Evolutionary conservation across 495 filamentous ascomycete species (phyloP).

Genomic region (Physcia stellaris): DNA sequence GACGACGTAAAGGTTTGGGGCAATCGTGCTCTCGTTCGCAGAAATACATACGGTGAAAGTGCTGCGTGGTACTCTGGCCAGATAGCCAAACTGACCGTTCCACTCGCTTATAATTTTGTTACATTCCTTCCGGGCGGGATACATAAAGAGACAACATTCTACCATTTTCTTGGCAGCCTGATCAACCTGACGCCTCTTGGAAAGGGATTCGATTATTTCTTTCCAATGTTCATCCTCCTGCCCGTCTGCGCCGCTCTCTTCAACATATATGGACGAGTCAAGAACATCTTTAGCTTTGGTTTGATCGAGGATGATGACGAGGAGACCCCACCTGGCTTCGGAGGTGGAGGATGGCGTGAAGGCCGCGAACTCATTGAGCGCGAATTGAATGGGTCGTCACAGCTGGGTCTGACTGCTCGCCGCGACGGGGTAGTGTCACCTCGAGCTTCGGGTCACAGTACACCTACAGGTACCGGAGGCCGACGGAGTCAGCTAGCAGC

Average conservation of each 20-base stretch:
- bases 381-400: conserved; percentile 56
- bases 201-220: conserved; percentile 72
- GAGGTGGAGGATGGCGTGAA: conserved; percentile 82
- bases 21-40: conserved; percentile 74
- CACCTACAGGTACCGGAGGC: background rate
- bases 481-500: background rate
- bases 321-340: conserved; percentile 47
- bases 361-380: conserved; percentile 87
- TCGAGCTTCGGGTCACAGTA: conserved; percentile 1
- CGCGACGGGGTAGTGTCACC: conserved; percentile 9
- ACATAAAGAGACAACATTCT: conserved; percentile 64
- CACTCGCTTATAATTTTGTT: conserved; percentile 88
- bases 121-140: conserved; percentile 62
- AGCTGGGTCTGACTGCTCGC: conserved; percentile 31
- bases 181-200: conserved; percentile 80
- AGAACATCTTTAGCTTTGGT: conserved; percentile 63
- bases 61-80: conserved; percentile 92
- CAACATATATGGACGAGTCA: conserved; percentile 73
- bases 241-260: conserved; percentile 75
- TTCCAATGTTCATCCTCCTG: conserved; percentile 73
- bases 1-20: conserved; percentile 90
- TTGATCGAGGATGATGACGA: conserved; percentile 56
- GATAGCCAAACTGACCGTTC: conserved; percentile 80
- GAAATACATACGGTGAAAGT: conserved; percentile 80
- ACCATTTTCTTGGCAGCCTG: conserved; percentile 66